Base-by-base conservation (phyloP, 129 eudicot species). In the Saussurea involucrata region DNA sequence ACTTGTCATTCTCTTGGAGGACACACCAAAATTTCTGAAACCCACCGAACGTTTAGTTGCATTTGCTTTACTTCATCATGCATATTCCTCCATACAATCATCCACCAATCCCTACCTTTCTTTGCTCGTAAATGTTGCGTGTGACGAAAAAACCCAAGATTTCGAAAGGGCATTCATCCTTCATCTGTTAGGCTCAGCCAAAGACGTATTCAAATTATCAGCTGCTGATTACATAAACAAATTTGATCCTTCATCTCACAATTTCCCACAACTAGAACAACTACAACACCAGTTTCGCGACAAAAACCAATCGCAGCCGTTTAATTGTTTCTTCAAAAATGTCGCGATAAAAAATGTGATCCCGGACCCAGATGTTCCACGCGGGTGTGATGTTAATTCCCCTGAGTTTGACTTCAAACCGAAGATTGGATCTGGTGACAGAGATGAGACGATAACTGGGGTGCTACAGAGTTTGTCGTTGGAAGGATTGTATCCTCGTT, bases 321-420 rank as follows among this genome's bases (percentile, higher is more conserved):
- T 71, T 67, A 84, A 80, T 13, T 75, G 83, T 87, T 83, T 86
- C 61, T 86, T 92, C 79, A 90, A 82, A 85, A 83, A 92, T 40
- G 61, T 66, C 24, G 58, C 90, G n/a, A 86, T 92, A 44, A 86
- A 82, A 82, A 90, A 95, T 79, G 85, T 82, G 68, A 76, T 95
- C 12, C 88, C 96, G 8, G 94, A 95, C 78, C 99, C 97, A 44
- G 99, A 95, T 73, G 77, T 95, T 49, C 99, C 96, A 8, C 85
- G 69, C 33, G 89, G 92, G 29, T 95, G 97, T 81, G 89, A 95
- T 69, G 72, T 74, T 53, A 75, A 79, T 79, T 95, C 99, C 4
- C 74, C 86, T n/a, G 99, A 95, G 92, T 95, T 95, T 78, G 99
- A 95, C 44, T 22, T 85, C 22, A 83, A 81, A 76, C 85, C 89